Conservation (phyloP, 2,329 filamentous ascomycete genomes). For the Shiraia sp. region DNA sequence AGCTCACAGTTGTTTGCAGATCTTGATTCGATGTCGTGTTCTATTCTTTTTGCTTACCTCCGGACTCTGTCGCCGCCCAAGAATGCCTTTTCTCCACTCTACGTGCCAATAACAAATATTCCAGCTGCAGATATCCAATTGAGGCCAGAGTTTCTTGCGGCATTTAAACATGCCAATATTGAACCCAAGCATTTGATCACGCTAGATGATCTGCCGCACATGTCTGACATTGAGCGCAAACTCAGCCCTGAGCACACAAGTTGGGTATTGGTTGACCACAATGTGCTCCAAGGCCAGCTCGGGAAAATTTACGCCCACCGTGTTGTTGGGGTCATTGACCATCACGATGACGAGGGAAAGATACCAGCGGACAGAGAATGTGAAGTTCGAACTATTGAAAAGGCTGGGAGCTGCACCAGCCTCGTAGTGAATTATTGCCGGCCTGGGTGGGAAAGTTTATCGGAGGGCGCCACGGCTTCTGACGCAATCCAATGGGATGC, state of each 20-base stretch:
- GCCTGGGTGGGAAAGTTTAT: constrained; percentile 59
- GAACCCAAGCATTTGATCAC: constrained; percentile 67
- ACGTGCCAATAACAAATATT: constrained; percentile 76
- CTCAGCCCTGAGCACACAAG: constrained; percentile 60
- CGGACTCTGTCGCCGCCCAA: constrained; percentile 60
- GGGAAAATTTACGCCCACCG: constrained; percentile 55
- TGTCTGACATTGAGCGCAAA: constrained; percentile 53
- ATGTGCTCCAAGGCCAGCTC: constrained; percentile 67
- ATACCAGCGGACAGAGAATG: constrained; percentile 54
- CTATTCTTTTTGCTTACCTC: constrained; percentile 75
- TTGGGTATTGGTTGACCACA: constrained; percentile 82
- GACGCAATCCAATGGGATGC: constrained; percentile 53
- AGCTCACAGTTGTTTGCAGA: constrained; percentile 54
- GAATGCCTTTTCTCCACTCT: constrained; percentile 54
- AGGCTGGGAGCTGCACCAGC: constrained; percentile 73
- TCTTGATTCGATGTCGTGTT: constrained; percentile 77
- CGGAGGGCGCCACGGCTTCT: constrained; percentile 40
- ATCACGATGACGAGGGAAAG: constrained; percentile 72
- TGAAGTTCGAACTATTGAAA: constrained; percentile 64
- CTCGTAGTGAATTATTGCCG: constrained; percentile 66
- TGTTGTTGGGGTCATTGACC: constrained; percentile 72
- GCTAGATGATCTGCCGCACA: constrained; percentile 59
- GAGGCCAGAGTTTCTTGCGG: constrained; percentile 72
- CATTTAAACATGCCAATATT: constrained; percentile 65
- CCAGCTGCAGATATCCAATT: constrained; percentile 68